These are phyloP conservation scores for Chlorella sorokiniana DNA, from an alignment of 139 green algal genomes.

Conservation along the genomic window DNA sequence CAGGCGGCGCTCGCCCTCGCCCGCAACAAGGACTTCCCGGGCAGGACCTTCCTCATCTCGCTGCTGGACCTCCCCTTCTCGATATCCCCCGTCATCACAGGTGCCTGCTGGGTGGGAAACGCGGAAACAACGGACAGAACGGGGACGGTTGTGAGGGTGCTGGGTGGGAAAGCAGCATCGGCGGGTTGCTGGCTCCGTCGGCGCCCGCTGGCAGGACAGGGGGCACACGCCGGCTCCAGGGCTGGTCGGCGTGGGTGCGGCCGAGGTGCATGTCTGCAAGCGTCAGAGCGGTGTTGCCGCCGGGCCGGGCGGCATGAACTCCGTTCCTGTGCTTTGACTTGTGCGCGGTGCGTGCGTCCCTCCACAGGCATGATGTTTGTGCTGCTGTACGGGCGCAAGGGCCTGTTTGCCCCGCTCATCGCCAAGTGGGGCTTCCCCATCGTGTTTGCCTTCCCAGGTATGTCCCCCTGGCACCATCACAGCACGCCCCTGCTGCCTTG, in stretches of 20 bases:
- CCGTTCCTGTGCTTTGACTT: too few species aligned
- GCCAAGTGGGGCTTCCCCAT: slow-evolving; percentile 70
- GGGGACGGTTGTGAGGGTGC: too few species aligned
- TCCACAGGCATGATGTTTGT: slow-evolving; percentile 79
- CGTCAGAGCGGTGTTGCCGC: too few species aligned
- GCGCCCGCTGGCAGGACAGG: too few species aligned
- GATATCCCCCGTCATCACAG: slow-evolving; percentile 88
- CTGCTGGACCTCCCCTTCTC: slow-evolving; percentile 90
- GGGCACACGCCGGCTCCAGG: too few species aligned
- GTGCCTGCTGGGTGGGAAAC: slow-evolving; percentile 33
- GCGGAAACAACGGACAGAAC: too few species aligned
- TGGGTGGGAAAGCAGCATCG: too few species aligned
- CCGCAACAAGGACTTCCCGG: slow-evolving; percentile 80
- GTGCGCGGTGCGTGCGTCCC: too few species aligned
- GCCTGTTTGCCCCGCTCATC: slow-evolving; percentile 83
- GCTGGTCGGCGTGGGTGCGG: too few species aligned
- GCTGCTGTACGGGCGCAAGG: slow-evolving; percentile 86
- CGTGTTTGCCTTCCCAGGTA: slow-evolving; percentile 89
- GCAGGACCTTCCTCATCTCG: slow-evolving; percentile 78
- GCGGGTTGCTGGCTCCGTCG: too few species aligned
- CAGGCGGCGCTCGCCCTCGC: slow-evolving; percentile 73
- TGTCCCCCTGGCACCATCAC: background rate
- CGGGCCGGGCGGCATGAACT: too few species aligned
- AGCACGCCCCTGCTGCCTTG: background rate
- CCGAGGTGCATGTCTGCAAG: too few species aligned